Percentiles rank a stretch among this genome's conserved stretches.
These are phyloP conservation scores for Hypoxylon sp. DNA, from an alignment of 2,329 filamentous ascomycete species.

Conservation along the genomic window DNA sequence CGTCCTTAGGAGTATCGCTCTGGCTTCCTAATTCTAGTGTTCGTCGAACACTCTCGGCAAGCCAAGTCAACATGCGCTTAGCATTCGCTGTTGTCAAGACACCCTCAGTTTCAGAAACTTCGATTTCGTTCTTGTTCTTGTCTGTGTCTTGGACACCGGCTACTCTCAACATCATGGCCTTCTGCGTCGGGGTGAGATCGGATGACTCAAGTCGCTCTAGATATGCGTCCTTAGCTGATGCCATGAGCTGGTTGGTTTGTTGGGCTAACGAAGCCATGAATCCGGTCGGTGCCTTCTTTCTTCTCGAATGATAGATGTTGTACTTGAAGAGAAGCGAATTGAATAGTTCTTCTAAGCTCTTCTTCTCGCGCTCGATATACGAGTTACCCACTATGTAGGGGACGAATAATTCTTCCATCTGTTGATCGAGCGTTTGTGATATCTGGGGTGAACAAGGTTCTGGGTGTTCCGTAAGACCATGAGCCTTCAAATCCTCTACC, in stretches of 20 bases:
- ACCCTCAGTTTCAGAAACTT: conserved; percentile 92
- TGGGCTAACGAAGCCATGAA: conserved; percentile 95
- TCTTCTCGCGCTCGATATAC: conserved; percentile 79
- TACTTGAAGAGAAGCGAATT: conserved; percentile 96
- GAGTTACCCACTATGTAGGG: conserved; percentile 78
- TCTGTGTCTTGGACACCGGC: conserved; percentile 85
- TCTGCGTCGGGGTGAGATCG: conserved; percentile 89
- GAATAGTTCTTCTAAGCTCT: conserved; percentile 83
- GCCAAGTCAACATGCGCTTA: conserved; percentile 98
- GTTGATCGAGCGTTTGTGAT: conserved; percentile 79
- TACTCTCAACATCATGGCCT: conserved; percentile 89
- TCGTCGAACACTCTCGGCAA: conserved; percentile 93
- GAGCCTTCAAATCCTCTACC: conserved; percentile 92
- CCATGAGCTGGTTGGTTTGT: conserved; percentile 88
- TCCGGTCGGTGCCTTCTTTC: conserved; percentile 89
- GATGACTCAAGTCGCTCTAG: conserved; percentile 90
- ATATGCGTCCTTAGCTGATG: conserved; percentile 91
- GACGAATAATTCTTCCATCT: conserved; percentile 83
- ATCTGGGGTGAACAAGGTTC: conserved; percentile 91
- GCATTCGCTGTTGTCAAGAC: conserved; percentile 85
- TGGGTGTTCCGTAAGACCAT: conserved; percentile 95
- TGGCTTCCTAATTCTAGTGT: conserved; percentile 91
- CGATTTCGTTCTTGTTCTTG: conserved; percentile 86
- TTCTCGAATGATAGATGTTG: conserved; percentile 90
- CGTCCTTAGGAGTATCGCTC: conserved; percentile 93